Evolutionary conservation across 208 protist species (phyloP), one percentile per base, ranked within the genome.

Genomic region (Wallacemonas sp.): DNA sequence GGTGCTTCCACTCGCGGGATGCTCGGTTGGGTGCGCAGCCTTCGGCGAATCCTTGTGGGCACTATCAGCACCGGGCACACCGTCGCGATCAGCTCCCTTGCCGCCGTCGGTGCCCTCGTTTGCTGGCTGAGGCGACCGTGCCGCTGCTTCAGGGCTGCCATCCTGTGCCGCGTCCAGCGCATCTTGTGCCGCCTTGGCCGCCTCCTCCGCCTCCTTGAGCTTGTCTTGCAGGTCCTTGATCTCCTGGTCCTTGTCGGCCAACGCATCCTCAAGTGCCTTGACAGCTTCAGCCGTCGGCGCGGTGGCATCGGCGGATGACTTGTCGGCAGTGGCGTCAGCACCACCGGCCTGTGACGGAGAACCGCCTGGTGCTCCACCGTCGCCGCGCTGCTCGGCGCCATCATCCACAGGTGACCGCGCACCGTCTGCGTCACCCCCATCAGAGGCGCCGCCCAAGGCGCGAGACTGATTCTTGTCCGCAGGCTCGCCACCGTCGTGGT

Each of bases 81-180:
- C 53, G 4, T 44, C n/a, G 32, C 62, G 62, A 34, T 71, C 55
- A n/a, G n/a, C n/a, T n/a, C n/a, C n/a, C n/a, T n/a, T n/a, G n/a
- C n/a, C n/a, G n/a, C n/a, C n/a, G n/a, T n/a, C n/a, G n/a, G n/a
- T n/a, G n/a, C n/a, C n/a, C n/a, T n/a, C n/a, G n/a, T n/a, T n/a
- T n/a, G n/a, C n/a, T n/a, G n/a, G n/a, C n/a, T n/a, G n/a, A n/a
- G n/a, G n/a, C n/a, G n/a, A n/a, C n/a, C n/a, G n/a, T n/a, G n/a
- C n/a, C n/a, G n/a, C 19, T 64, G 33, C 34, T 71, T 46, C 29
- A 61, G 52, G 33, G 50, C 54, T 34, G 0, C 54, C 55, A 33
- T 63, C 67, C 39, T 66, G 59, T 3, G 57, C 37, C 24, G 52
- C 60, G 39, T 66, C 59, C 33, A 63, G 52, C 5, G 42, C 42